Base-by-base conservation (phyloP, 768 basidiomycete genomes). In the Boletus insuetus region DNA sequence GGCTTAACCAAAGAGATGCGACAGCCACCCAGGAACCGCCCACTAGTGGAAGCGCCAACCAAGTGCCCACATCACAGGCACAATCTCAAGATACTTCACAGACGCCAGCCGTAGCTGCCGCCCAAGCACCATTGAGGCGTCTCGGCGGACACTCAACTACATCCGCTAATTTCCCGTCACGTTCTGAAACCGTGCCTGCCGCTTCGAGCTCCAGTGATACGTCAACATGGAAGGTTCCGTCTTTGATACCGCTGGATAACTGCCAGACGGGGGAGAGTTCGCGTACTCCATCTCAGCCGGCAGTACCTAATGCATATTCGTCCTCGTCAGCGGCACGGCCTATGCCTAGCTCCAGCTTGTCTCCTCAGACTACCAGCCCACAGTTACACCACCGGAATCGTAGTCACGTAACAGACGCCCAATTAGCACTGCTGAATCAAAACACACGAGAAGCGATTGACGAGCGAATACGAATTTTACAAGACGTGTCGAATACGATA, bases 391-490 rank as follows among this genome's bases (percentile, higher is more conserved):
- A 83, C 79, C 11, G 6, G 20, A 40, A 49, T 31, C 45, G 12
- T 31, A n/a, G 16, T 37, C 60, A 43, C 39, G 24, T 59, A 13
- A 57, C 64, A 6, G 82, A 84, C 16, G 81, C 81, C 39, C 88
- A 92, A 62, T 75, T 94, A 13, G 74, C 78, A 17, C 71, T 77
- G 19, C 73, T 93, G 70, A 89, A 93, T 58, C 73, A 63, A 26
- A 66, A 86, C 38, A 91, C 90, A 26, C 77, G 89, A 51, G 88
- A 90, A 60, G 87, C 88, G 7, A 88, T 97, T 46, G 91, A 94
- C 60, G 91, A 94, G 63, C 82, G 92, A 51, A 71, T 98, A 57
- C 78, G 84, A 41, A 79, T 92, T 38, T 73, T 98, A 37, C 86
- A 93, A 71, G 81, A 84, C 17, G 87, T 95, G 38, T 90, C 92